Percentiles rank a stretch among this genome's conserved stretches.
phyloP scores from a whole-genome alignment of 164 flowering plant species.

The Houttuynia cordata region DNA sequence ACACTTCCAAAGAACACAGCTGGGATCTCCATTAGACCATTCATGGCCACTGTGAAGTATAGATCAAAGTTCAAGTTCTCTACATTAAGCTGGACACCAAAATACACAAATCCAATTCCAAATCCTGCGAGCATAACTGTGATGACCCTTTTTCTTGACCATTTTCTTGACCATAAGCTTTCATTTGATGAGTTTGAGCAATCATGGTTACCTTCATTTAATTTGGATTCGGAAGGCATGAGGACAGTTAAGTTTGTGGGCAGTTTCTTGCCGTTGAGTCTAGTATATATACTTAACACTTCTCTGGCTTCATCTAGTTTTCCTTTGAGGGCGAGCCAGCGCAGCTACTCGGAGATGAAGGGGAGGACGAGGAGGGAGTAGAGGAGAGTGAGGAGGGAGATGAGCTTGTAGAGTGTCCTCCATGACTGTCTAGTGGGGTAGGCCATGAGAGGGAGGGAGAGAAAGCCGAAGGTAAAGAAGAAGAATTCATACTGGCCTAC shows the following conservation, averaged over 20 bases:
- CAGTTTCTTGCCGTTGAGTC: conserved; percentile 31
- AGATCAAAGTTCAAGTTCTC: conserved; percentile 45
- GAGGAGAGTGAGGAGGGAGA: conserved; percentile 31
- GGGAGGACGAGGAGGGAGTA: conserved; percentile 38
- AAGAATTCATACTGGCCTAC: conserved; percentile 61
- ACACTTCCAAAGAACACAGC: conserved; percentile 41
- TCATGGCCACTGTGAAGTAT: conserved; percentile 42
- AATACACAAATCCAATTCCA: conserved; percentile 53
- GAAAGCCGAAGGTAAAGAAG: conserved; percentile 54
- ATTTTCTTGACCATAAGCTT: conserved; percentile 33
- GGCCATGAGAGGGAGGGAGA: conserved; percentile 52
- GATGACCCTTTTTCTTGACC: conserved; percentile 40
- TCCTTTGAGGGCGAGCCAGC: conserved; percentile 48
- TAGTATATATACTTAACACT: conserved; percentile 30
- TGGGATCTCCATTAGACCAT: conserved; percentile 53
- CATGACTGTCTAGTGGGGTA: conserved; percentile 30
- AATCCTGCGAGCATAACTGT: conserved; percentile 40
- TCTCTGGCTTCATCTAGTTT: conserved; percentile 34
- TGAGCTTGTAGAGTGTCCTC: conserved; percentile 37
- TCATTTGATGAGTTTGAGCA: neutral
- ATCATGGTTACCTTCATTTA: neutral
- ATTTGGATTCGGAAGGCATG: conserved; percentile 13
- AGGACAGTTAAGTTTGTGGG: conserved; percentile 25
- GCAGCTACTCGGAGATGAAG: conserved; percentile 44
- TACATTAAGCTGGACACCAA: conserved; percentile 46